Base-by-base conservation (phyloP, 495 filamentous ascomycete species). In the Terfezia boudieri region DNA sequence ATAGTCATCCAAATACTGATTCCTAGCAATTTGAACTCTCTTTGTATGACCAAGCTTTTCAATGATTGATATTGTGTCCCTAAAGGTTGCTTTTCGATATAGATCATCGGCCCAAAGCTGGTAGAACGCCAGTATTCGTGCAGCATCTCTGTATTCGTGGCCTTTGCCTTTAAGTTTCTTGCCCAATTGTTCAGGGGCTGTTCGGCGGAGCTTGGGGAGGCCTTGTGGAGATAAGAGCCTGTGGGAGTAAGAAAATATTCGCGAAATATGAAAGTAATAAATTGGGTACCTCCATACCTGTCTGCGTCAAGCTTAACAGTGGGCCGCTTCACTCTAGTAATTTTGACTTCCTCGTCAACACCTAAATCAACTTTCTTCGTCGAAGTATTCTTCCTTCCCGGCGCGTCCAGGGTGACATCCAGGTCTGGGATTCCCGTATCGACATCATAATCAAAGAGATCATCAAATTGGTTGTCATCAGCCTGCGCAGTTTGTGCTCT, bases 81-180 rank as follows among this genome's bases (percentile, higher is more conserved):
- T 73, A 56, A 99, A 96, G 63, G 86, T 92, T 1, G 88, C 90
- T 59, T 88, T 86, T 48, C 90, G 92, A 60, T 85, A 99, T 23
- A 99, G 72, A 56, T 94, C 86, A 65, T 99, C 90, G 6, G 96
- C 84, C 90, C 90, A 99, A 58, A 92, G 68, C 65, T 96, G 90
- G 65, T 96, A 99, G 63, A 87, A 82, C 46, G 82, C 81, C 56
- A 99, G 75, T 10, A 99, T 73, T 51, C 80, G 78, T 2, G 81
- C 74, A 2, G 85, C 74, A 65, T 99, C 90, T 35, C 79, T 80
- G 66, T 87, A 99, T 85, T 94, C 56, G 8, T 46, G 37, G 43
- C 51, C 43, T 52, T 26, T 20, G 20, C 50, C 41, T 22, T 63
- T 32, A 52, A 53, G 58, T 59, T 59, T 52, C 46, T 51, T 54